A percentile compares a stretch with the other conserved stretches of the same genome.
phyloP scores from a whole-genome alignment of 2,329 filamentous ascomycete species.

The Colletotrichum sp. region DNA sequence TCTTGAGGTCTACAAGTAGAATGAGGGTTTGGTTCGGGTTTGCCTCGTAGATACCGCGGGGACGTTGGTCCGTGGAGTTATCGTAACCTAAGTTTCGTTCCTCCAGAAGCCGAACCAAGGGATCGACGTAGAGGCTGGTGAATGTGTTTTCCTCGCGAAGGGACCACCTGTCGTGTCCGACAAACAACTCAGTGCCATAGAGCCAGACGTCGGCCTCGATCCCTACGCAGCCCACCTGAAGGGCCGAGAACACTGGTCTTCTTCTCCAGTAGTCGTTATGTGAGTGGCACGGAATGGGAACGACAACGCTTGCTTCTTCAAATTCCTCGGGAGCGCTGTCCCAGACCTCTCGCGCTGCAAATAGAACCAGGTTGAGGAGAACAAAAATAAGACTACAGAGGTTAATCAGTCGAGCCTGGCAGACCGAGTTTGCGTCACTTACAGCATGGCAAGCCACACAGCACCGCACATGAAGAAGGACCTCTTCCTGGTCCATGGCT shows the following conservation, averaged over 20 bases:
- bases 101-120: conserved; percentile 63
- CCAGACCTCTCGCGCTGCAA: conserved; percentile 12
- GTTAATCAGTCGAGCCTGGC: background rate
- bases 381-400: conserved; percentile 10
- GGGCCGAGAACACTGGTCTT: conserved; percentile 66
- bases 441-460: conserved; percentile 19
- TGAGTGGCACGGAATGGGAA: conserved; percentile 65
- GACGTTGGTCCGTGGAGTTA: conserved; percentile 40
- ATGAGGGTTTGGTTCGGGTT: conserved; percentile 59
- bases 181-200: conserved; percentile 57
- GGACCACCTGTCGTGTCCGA: conserved; percentile 66
- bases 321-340: background rate
- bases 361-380: conserved; percentile 13
- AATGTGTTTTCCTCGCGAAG: conserved; percentile 64
- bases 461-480: conserved; percentile 19
- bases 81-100: conserved; percentile 51
- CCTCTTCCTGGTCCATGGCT: conserved; percentile 12
- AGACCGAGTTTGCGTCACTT: background rate
- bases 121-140: conserved; percentile 66
- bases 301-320: conserved; percentile 30
- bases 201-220: conserved; percentile 76
- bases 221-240: conserved; percentile 63
- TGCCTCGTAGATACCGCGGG: conserved; percentile 59
- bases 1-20: conserved; percentile 76
- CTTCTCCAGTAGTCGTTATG: conserved; percentile 76